phyloP scores from a whole-genome alignment of 1,139 yeast species.

The Sugiyamaella castrensis region DNA sequence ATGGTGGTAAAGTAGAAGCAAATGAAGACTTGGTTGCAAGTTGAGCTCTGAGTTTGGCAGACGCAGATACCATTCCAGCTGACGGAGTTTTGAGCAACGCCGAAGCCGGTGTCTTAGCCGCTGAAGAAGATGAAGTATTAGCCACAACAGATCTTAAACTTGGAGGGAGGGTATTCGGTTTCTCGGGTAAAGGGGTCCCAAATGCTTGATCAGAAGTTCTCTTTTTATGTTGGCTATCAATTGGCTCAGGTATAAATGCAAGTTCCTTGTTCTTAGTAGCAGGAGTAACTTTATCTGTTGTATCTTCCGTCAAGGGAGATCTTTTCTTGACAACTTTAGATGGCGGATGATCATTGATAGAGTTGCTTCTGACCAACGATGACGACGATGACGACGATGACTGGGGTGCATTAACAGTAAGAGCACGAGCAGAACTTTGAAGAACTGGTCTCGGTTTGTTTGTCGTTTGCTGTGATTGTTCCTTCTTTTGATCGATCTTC shows the following conservation, averaged over 20 bases:
- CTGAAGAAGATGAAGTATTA: background rate
- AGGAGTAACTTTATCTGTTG: background rate
- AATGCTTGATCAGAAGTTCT: constrained; percentile 19
- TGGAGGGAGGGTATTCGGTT: background rate
- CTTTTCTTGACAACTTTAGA: too few species aligned
- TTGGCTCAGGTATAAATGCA: too few species aligned
- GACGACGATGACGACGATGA: background rate
- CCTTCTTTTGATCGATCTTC: too few species aligned
- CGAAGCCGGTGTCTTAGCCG: constrained; percentile 4
- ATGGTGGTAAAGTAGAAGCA: constrained; percentile 30
- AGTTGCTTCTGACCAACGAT: too few species aligned
- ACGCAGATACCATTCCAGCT: background rate
- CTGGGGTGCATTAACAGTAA: background rate
- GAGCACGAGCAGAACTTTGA: background rate
- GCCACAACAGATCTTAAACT: background rate
- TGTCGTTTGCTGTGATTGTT: background rate
- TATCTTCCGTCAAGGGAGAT: too few species aligned
- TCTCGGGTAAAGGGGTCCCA: constrained; percentile 17
- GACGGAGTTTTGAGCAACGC: constrained; percentile 5
- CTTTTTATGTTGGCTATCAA: constrained; percentile 3
- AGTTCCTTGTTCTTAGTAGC: background rate
- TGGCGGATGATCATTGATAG: too few species aligned
- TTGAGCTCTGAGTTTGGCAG: constrained; percentile 10
- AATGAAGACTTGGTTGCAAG: constrained; percentile 17
- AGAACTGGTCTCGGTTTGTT: background rate